phyloP scores from a whole-genome alignment of 768 basidiomycete species.

The Termitomyces sp. region DNA sequence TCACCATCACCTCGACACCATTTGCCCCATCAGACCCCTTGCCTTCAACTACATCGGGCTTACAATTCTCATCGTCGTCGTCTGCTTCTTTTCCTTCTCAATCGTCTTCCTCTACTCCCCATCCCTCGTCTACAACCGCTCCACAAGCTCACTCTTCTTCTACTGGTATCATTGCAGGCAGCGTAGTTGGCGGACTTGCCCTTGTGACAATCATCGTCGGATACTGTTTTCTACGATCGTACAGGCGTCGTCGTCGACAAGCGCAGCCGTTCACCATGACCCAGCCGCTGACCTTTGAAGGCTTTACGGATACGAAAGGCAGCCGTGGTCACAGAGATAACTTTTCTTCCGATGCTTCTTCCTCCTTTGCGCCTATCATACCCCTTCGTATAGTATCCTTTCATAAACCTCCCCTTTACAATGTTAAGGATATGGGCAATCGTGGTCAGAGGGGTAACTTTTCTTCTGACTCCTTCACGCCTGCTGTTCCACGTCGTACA shows the following conservation, averaged over 20 bases:
- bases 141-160: background rate
- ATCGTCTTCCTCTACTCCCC: background rate
- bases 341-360: background rate
- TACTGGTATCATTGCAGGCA: background rate
- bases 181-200: background rate
- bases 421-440: no score
- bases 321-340: background rate
- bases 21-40: background rate
- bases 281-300: background rate
- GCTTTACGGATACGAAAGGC: background rate
- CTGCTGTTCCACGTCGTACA: no score
- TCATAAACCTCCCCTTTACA: background rate
- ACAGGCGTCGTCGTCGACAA: background rate
- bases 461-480: no score
- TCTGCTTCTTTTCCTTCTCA: background rate
- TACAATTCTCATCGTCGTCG: background rate
- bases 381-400: background rate
- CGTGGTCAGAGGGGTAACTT: background rate
- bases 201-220: background rate
- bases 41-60: background rate
- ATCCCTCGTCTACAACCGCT: background rate
- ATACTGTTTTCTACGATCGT: background rate
- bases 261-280: background rate
- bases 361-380: background rate
- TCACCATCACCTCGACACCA: background rate